Conservation (phyloP, 1,284 basidiomycete species). For the Rhodotorula sp. region DNA sequence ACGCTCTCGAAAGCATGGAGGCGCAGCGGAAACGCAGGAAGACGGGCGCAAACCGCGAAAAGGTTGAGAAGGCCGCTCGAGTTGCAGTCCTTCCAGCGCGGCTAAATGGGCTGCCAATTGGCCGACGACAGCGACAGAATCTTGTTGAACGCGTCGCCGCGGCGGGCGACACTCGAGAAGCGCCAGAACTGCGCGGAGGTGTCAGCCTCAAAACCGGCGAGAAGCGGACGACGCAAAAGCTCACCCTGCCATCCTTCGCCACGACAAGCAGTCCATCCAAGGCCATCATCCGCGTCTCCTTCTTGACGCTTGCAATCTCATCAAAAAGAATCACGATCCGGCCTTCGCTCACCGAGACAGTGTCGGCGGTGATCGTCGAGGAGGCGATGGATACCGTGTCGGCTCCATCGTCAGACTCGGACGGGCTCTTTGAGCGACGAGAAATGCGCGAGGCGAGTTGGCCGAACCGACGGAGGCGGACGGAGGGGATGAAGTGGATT, state of each 20-base stretch:
- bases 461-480: slow-evolving; percentile 17
- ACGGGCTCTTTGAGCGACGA: neutral
- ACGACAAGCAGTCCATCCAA: slow-evolving; percentile 19
- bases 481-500: slow-evolving; percentile 19
- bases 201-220: too few relatives aligned
- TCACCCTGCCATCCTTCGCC: slow-evolving; percentile 18
- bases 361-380: neutral
- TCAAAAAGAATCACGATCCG: slow-evolving; percentile 5
- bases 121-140: slow-evolving; percentile 14
- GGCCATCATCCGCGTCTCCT: slow-evolving; percentile 12
- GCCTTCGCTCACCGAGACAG: neutral
- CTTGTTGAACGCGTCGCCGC: slow-evolving; percentile 35
- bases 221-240: neutral
- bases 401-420: neutral
- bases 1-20: too few relatives aligned
- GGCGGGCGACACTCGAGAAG: slow-evolving; percentile 23
- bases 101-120: neutral
- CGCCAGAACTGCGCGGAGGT: slow-evolving; percentile 1
- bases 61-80: too few relatives aligned
- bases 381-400: slow-evolving; percentile 7
- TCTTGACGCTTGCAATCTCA: slow-evolving; percentile 29
- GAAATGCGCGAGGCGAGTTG: slow-evolving; percentile 14
- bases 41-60: too few relatives aligned
- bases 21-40: too few relatives aligned
- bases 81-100: neutral